Percentiles rank a stretch among this genome's conserved stretches.
These are phyloP conservation scores for Vaccinium corymbosum DNA, from an alignment of 148 eudicot species.

Conservation along the genomic window DNA sequence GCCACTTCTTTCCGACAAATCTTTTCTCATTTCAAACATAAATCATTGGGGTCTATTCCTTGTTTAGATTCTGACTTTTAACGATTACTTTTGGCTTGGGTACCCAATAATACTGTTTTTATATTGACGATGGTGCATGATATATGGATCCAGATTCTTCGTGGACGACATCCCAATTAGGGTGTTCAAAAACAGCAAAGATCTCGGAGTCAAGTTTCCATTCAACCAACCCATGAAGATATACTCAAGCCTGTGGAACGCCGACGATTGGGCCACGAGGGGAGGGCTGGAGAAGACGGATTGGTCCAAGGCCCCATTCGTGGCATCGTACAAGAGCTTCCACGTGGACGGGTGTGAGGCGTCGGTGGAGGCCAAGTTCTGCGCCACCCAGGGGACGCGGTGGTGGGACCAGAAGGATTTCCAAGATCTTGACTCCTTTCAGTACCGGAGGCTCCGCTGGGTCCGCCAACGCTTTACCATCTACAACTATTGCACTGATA, in stretches of 20 bases:
- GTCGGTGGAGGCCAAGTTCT: constrained; percentile 27
- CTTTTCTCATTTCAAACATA: neutral
- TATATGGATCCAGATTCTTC: constrained; percentile 18
- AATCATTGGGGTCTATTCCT: neutral
- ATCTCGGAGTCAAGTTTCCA: constrained; percentile 27
- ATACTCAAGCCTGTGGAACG: constrained; percentile 36
- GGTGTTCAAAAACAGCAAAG: constrained; percentile 29
- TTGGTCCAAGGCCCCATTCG: constrained; percentile 32
- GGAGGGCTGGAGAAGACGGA: constrained; percentile 33
- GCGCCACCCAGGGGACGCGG: constrained; percentile 25
- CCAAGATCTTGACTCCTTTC: constrained; percentile 23
- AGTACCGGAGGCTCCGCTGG: constrained; percentile 28
- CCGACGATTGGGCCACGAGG: constrained; percentile 36
- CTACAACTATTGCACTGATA: constrained; percentile 29
- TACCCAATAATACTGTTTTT: too few species aligned
- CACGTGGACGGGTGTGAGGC: constrained; percentile 28
- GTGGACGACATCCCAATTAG: constrained; percentile 30
- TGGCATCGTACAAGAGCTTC: constrained; percentile 27
- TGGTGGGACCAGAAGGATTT: constrained; percentile 37
- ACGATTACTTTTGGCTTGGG: neutral
- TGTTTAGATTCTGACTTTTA: neutral
- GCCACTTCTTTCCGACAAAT: neutral
- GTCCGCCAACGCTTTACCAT: constrained; percentile 24
- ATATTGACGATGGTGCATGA: neutral
- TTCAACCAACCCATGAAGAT: constrained; percentile 32